These are phyloP conservation scores for Neonectria magnoliae DNA, from an alignment of 2,329 filamentous ascomycete genomes.

Conservation along the genomic window DNA sequence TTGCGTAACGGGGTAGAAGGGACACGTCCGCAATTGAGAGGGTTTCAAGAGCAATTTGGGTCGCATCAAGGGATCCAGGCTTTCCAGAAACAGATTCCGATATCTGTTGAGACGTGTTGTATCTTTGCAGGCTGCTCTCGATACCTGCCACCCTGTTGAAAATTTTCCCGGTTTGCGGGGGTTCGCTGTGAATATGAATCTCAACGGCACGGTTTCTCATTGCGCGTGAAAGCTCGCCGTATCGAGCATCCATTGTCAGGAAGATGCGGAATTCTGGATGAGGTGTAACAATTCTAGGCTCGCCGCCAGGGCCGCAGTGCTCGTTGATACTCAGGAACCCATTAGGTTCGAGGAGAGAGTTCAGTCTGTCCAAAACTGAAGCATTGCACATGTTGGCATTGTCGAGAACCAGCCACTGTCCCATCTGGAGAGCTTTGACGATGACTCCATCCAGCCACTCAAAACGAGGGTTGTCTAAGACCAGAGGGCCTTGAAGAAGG, in stretches of 20 bases:
- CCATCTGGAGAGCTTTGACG: slow-evolving; percentile 84
- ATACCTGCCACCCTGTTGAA: slow-evolving; percentile 56
- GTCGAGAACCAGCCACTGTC: slow-evolving; percentile 93
- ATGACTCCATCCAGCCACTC: slow-evolving; percentile 97
- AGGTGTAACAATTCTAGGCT: slow-evolving; percentile 80
- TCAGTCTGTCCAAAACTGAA: slow-evolving; percentile 92
- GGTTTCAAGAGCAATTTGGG: slow-evolving; percentile 55
- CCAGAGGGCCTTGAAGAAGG: slow-evolving; percentile 63
- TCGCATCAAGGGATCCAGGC: slow-evolving; percentile 38
- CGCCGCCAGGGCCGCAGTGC: slow-evolving; percentile 83
- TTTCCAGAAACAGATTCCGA: slow-evolving; percentile 41
- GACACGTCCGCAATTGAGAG: slow-evolving; percentile 59
- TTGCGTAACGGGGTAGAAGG: slow-evolving; percentile 49
- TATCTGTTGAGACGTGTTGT: slow-evolving; percentile 51
- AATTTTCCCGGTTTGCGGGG: slow-evolving; percentile 46
- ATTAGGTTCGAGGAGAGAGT: slow-evolving; percentile 91
- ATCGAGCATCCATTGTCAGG: slow-evolving; percentile 88
- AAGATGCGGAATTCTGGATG: slow-evolving; percentile 92
- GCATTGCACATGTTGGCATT: slow-evolving; percentile 97
- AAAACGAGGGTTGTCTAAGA: slow-evolving; percentile 81
- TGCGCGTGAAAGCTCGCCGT: slow-evolving; percentile 92
- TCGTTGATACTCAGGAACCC: slow-evolving; percentile 93
- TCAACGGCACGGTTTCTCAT: slow-evolving; percentile 97
- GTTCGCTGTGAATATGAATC: slow-evolving; percentile 73
- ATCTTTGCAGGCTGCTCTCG: slow-evolving; percentile 62